Evolutionary conservation across 2,329 filamentous ascomycete species (phyloP), one percentile per base, ranked within the genome.

Genomic region (Pezicula rhizophila): DNA sequence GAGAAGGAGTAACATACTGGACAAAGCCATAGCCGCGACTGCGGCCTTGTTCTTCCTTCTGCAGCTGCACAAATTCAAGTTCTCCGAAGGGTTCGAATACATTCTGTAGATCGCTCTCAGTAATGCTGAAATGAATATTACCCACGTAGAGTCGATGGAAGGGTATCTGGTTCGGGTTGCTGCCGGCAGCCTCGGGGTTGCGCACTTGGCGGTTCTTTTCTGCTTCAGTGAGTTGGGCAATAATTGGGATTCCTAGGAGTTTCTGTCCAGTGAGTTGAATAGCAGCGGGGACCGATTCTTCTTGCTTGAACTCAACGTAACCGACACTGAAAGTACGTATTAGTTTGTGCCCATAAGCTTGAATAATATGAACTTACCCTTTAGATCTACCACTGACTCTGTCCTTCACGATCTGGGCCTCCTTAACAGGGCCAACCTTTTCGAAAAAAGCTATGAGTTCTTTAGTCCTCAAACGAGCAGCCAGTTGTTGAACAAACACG

Each of bases 101-200:
- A 66, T 92, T 90, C 76, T 92, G 86, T 57, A 99, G 76, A 71
- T 99, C 95, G 68, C 85, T 84, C 72, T 99, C 93, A 65, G 90
- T 96, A 67, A 99, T 95, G 68, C 90, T 96, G 79, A 99, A 99
- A 75, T 99, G 93, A 60, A 99, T 97, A 68, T 99, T 99, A 70
- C 93, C 93, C 60, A 99, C 92, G 69, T 97, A 99, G 52, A 99
- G 85, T 60, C 95, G 88, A 72, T 99, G 93, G 75, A 97, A 97
- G 20, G 93, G 93, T 51, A 95, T 85, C 53, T 88, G 86, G 66
- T 91, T 91, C 52, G 86, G 84, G 59, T 89, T 75, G 57, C 78
- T 82, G 57, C 78, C 77, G 44, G 76, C 70, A 45, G 79, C 74
- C 60, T 93, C 87, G 46, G 87, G 80, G 56, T 81, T 92, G 59